Conservation (phyloP, 2,329 filamentous ascomycete genomes). For the Sporothrix globosa region DNA sequence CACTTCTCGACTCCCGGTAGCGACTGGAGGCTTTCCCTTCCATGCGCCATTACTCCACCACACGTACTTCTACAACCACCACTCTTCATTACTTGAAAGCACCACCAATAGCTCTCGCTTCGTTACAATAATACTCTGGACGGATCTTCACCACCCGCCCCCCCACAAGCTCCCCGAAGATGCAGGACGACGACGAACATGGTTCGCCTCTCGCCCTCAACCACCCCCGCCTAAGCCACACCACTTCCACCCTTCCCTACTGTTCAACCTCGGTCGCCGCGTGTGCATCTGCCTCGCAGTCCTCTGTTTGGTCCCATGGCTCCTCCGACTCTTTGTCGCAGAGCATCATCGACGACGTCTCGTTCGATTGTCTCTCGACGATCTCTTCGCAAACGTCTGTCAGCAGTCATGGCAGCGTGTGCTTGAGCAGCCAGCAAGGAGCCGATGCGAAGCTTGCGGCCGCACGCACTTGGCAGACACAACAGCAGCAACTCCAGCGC, state of each 20-base stretch:
- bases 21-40: constrained; percentile 35
- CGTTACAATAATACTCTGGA: neutral
- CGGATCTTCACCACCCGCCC: constrained; percentile 25
- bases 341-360: constrained; percentile 25
- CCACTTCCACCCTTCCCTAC: constrained; percentile 57
- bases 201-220: constrained; percentile 55
- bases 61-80: constrained; percentile 28
- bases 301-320: constrained; percentile 76
- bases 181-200: constrained; percentile 59
- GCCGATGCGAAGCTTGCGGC: constrained; percentile 28
- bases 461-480: constrained; percentile 31
- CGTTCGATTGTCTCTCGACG: constrained; percentile 37
- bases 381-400: constrained; percentile 35
- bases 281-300: constrained; percentile 74
- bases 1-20: constrained; percentile 36
- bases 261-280: constrained; percentile 68
- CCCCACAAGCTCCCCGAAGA: constrained; percentile 51
- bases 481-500: constrained; percentile 27
- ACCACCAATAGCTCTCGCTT: constrained; percentile 25
- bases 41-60: constrained; percentile 37
- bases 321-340: constrained; percentile 39
- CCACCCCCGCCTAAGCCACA: constrained; percentile 49
- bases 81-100: neutral
- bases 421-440: constrained; percentile 28
- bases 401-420: constrained; percentile 27